Conservation (phyloP, 352 stramenopile species). For the Phytophthora sp. region DNA sequence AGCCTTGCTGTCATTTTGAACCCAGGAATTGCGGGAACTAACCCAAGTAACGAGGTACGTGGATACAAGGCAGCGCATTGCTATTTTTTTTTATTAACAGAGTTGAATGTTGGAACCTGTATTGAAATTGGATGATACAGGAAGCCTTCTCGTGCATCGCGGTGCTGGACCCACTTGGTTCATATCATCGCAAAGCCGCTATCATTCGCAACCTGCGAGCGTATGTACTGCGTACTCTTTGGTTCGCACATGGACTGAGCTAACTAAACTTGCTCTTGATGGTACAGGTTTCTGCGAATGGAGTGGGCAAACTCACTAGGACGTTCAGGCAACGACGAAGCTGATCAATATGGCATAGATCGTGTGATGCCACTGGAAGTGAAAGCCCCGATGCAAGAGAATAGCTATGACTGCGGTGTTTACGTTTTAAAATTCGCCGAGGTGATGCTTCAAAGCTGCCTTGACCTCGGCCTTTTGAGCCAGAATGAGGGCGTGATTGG, state of each 20-base stretch:
- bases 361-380: slow-evolving; percentile 41
- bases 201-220: slow-evolving; percentile 65
- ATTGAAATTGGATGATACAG: slow-evolving; percentile 12
- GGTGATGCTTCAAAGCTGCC: slow-evolving; percentile 56
- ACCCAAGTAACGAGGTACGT: slow-evolving; percentile 37
- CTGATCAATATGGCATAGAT: slow-evolving; percentile 38
- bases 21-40: slow-evolving; percentile 47
- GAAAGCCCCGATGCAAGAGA: slow-evolving; percentile 60
- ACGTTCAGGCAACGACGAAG: slow-evolving; percentile 1
- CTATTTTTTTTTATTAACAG: background rate
- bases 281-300: slow-evolving; percentile 55
- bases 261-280: background rate
- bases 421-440: slow-evolving; percentile 72
- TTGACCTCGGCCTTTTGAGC: slow-evolving; percentile 22
- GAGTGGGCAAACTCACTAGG: slow-evolving; percentile 51
- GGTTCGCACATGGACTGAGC: background rate
- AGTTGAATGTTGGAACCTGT: background rate
- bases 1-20: slow-evolving; percentile 85
- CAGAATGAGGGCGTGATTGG: slow-evolving; percentile 36
- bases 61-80: background rate
- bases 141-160: slow-evolving; percentile 62
- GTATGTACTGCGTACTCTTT: slow-evolving; percentile 44
- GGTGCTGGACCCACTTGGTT: slow-evolving; percentile 73
- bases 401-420: slow-evolving; percentile 72
- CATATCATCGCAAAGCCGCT: slow-evolving; percentile 63